Evolutionary conservation across 2,329 filamentous ascomycete species (phyloP).

Genomic region (Penicillium rolfsii): DNA sequence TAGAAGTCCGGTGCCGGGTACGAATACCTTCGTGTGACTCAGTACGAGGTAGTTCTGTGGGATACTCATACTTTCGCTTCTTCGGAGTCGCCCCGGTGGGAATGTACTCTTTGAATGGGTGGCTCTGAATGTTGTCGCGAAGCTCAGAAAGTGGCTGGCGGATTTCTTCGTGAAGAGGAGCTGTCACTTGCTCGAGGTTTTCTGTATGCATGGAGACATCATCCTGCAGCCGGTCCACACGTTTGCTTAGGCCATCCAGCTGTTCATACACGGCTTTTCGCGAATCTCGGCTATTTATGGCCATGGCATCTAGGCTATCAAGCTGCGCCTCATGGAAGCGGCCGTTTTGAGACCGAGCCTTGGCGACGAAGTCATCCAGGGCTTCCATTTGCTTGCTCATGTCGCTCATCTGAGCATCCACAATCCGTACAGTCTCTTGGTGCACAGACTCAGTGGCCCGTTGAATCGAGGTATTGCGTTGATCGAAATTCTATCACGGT

Average conservation of each 20-base stretch:
- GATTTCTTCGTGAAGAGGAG: constrained; percentile 61
- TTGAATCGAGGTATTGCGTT: constrained; percentile 82
- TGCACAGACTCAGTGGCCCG: constrained; percentile 84
- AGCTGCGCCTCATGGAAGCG: constrained; percentile 72
- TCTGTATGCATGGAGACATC: constrained; percentile 66
- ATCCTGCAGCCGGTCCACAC: constrained; percentile 69
- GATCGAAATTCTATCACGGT: constrained; percentile 64
- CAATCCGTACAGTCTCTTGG: constrained; percentile 83
- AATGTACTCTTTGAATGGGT: constrained; percentile 75
- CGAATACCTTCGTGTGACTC: constrained; percentile 62
- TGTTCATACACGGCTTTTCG: constrained; percentile 72
- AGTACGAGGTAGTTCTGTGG: constrained; percentile 76
- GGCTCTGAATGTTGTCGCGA: constrained; percentile 66
- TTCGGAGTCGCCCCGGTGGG: constrained; percentile 85
- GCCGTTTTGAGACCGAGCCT: constrained; percentile 79
- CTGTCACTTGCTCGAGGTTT: constrained; percentile 63
- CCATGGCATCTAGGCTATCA: constrained; percentile 67
- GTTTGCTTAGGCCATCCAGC: constrained; percentile 68
- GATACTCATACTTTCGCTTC: constrained; percentile 79
- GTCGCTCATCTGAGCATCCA: constrained; percentile 84
- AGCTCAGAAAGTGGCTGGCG: constrained; percentile 72
- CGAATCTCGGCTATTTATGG: constrained; percentile 70
- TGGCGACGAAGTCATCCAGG: constrained; percentile 85
- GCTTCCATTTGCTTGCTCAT: constrained; percentile 87
- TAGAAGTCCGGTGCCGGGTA: constrained; percentile 52